These are phyloP conservation scores for Solanum rostratum DNA, from an alignment of 257 asterid genomes.

Conservation along the genomic window DNA sequence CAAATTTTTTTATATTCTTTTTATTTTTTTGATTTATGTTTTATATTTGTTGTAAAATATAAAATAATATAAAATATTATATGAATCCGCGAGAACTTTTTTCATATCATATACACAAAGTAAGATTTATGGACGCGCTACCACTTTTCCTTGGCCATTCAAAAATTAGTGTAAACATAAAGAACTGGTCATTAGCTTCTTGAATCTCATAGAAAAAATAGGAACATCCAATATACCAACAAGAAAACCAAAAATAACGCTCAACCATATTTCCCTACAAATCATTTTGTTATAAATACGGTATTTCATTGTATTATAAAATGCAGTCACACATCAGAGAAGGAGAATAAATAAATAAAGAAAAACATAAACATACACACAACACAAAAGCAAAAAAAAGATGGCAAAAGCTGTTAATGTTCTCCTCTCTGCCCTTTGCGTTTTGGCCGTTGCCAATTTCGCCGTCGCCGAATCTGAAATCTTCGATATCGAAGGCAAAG, in stretches of 20 bases:
- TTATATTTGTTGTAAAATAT: too few species aligned
- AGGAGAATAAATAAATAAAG: background rate
- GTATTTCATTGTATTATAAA: background rate
- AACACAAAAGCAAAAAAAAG: background rate
- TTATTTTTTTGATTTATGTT: too few species aligned
- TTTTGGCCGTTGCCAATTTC: constrained; percentile 12
- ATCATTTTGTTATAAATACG: background rate
- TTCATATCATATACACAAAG: too few species aligned
- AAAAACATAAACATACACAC: background rate
- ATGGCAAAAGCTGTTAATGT: constrained; percentile 17
- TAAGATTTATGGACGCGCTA: too few species aligned
- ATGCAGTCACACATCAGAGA: background rate
- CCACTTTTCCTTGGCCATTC: background rate
- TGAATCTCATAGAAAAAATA: background rate
- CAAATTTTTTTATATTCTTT: too few species aligned
- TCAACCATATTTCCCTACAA: background rate
- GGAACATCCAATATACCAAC: background rate
- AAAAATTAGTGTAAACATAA: background rate
- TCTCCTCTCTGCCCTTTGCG: constrained; percentile 10
- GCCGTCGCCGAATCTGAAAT: background rate
- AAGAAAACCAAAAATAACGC: background rate
- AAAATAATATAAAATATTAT: too few species aligned
- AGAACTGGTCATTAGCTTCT: background rate
- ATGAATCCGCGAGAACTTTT: too few species aligned
- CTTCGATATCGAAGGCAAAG: constrained; percentile 13